Base-by-base conservation (phyloP, 768 basidiomycete species). In the Macrolepiota fuliginosa region DNA sequence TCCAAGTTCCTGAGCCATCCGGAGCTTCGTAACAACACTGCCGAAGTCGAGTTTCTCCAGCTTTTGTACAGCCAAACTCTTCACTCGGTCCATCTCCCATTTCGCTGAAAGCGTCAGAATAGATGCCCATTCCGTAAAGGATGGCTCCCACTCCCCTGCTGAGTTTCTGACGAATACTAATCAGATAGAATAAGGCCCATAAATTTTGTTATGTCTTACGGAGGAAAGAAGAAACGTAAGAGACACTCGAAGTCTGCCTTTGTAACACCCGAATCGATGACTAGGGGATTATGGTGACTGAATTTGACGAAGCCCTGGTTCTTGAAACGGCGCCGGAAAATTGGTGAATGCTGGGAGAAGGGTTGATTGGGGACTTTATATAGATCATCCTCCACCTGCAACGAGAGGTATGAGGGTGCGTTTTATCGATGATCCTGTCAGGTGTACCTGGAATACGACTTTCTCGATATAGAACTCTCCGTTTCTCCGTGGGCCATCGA, bases 391-490 rank as follows among this genome's bases (percentile, higher is more conserved):
- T 45, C 42, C 11, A 61, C 53, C 60, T 61, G 27, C 4, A 46
- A 25, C 24, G 2, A 32, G 17, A n/a, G 24, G 6, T 7, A 32
- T 35, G 17, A 22, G 35, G 42, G 29, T 22, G 46, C 40, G 5
- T 42, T 42, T 5, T 32, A 24, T 22, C 7, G 13, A 37, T 2
- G 3, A 2, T 7, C 7, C 29, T 32, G 7, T 27, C 5, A 9
- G 4, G 15, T 53, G 4, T 25, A 61, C 60, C 39, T 61, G 27
- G n/a, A 61, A 61, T 15, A 61, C 60, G 7, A 55, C 46, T 12
- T 36, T 19, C 53, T 55, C 60, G 42, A 61, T 55, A 25, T 54
- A 61, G 11, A 61, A 61, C 42, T 61, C 53, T 4, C 45, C 52
- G 5, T 39, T 46, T 24, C 27, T 61, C 42, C 22, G 0, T 4